Evolutionary conservation across 1,139 yeast species (phyloP).

Genomic region (Sugiyamaella grinbergsii): DNA sequence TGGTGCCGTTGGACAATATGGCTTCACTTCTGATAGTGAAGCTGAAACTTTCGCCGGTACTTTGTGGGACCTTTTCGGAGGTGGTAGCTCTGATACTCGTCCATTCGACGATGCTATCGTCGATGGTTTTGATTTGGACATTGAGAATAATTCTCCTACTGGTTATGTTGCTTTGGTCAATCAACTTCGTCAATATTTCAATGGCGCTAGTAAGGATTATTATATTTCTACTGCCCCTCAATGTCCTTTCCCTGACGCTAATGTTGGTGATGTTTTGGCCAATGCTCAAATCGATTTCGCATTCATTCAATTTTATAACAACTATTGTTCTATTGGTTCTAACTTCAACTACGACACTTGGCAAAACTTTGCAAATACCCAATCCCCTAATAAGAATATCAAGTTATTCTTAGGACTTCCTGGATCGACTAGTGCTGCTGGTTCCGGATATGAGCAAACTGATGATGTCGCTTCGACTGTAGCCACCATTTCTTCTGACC

Average conservation of each 20-base stretch:
- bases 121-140: conserved; percentile 76
- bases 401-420: conserved; percentile 73
- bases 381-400: conserved; percentile 62
- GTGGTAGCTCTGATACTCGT: conserved; percentile 59
- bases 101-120: conserved; percentile 75
- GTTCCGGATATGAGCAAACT: conserved; percentile 54
- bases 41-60: conserved; percentile 72
- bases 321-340: conserved; percentile 60
- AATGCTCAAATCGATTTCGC: conserved; percentile 76
- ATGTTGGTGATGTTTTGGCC: conserved; percentile 67
- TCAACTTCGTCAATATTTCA: conserved; percentile 58
- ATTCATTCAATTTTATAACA: conserved; percentile 91
- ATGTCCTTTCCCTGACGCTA: conserved; percentile 89
- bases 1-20: conserved; percentile 81
- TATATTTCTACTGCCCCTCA: conserved; percentile 95
- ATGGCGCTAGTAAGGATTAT: conserved; percentile 51
- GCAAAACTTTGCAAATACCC: conserved; percentile 62
- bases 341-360: conserved; percentile 85
- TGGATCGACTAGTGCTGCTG: conserved; percentile 67
- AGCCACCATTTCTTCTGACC: conserved; percentile 44
- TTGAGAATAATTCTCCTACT: conserved; percentile 55
- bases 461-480: conserved; percentile 33
- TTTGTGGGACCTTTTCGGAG: conserved; percentile 86
- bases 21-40: conserved; percentile 61
- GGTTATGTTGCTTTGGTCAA: conserved; percentile 58